These are phyloP conservation scores for Monosporozyma yasuniensis DNA, from an alignment of 805 yeast species.

Conservation along the genomic window DNA sequence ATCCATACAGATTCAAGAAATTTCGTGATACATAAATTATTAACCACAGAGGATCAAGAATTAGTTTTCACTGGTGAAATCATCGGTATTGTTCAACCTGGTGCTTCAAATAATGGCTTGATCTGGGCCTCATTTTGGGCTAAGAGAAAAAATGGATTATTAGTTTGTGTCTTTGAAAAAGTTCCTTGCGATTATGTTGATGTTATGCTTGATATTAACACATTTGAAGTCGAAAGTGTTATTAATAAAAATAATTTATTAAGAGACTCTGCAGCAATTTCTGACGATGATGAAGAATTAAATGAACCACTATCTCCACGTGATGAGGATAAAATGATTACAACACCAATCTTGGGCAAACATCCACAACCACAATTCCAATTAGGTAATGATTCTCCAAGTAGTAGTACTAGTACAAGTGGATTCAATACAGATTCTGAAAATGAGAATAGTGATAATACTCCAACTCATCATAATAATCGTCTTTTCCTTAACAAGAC, in stretches of 20 bases:
- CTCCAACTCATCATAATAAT: not conserved
- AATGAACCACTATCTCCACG: not conserved
- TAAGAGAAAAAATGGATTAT: constrained; percentile 56
- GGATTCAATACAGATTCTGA: constrained; percentile 1
- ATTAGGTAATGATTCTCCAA: constrained; percentile 46
- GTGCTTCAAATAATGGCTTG: constrained; percentile 32
- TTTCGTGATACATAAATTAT: constrained; percentile 53
- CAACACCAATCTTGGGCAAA: not conserved
- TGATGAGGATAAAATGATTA: not conserved
- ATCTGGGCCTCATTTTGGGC: constrained; percentile 93
- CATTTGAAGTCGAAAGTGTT: constrained; percentile 22
- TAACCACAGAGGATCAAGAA: constrained; percentile 32
- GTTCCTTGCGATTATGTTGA: constrained; percentile 67
- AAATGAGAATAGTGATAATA: not conserved
- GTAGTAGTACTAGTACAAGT: not conserved
- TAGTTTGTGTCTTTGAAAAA: constrained; percentile 82
- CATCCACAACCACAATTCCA: constrained; percentile 37
- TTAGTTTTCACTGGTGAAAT: constrained; percentile 76
- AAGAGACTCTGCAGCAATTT: constrained; percentile 8
- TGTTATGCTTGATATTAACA: constrained; percentile 34
- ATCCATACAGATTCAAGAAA: constrained; percentile 68
- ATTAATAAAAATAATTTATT: constrained; percentile 20
- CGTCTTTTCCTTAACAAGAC: not conserved
- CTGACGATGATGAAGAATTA: not conserved
- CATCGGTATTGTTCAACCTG: constrained; percentile 66